A percentile compares a stretch with the other conserved stretches of the same genome.
phyloP scores from a whole-genome alignment of 805 yeast genomes.

The Ogataea degrootiae region DNA sequence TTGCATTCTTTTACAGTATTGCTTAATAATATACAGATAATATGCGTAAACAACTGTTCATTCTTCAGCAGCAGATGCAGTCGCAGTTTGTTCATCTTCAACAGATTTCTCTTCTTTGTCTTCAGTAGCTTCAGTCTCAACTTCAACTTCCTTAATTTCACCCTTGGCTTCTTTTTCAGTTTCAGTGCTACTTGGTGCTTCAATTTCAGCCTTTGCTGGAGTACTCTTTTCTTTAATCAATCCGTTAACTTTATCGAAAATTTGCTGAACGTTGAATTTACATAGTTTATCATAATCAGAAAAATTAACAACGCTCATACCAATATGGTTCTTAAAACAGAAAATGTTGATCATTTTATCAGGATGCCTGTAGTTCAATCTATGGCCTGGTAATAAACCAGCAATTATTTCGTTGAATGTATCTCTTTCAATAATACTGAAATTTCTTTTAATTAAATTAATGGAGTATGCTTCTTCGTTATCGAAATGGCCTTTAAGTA shows the following conservation, averaged over 20 bases:
- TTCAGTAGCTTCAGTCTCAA: no score
- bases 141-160: no score
- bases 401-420: constrained; percentile 64
- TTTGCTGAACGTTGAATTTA: constrained; percentile 78
- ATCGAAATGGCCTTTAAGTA: constrained; percentile 14
- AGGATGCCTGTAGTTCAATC: constrained; percentile 73
- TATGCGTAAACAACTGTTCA: no score
- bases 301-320: constrained; percentile 71
- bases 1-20: no score
- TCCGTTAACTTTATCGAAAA: constrained; percentile 45
- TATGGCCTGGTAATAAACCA: constrained; percentile 45
- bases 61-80: no score
- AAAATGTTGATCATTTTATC: constrained; percentile 80
- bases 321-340: constrained; percentile 84
- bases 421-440: constrained; percentile 63
- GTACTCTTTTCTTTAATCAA: background rate
- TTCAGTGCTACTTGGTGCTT: no score
- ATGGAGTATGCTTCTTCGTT: constrained; percentile 59
- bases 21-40: no score
- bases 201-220: no score
- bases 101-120: no score
- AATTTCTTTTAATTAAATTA: constrained; percentile 73
- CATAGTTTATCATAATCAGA: constrained; percentile 51
- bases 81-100: no score
- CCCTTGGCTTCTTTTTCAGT: no score